Conservation (phyloP, 306 rosid species). For the Neltuma alba region DNA sequence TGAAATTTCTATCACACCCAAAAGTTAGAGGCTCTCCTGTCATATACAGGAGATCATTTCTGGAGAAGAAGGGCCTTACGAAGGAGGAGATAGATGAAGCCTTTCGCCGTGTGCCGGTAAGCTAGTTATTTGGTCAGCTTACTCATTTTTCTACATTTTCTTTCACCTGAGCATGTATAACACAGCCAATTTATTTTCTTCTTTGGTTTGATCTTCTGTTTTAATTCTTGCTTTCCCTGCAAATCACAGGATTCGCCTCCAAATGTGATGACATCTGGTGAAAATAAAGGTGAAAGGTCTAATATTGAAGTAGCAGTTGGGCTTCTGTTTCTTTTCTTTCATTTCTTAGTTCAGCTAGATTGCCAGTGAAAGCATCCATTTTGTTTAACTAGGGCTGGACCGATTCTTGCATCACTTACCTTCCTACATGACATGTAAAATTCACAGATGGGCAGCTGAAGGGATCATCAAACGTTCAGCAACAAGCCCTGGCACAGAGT, state of each 20-base stretch:
- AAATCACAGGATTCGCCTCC: slow-evolving; percentile 66
- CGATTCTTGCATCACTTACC: neutral
- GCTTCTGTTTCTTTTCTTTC: neutral
- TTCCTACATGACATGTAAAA: slow-evolving; percentile 14
- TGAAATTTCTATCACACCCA: slow-evolving; percentile 81
- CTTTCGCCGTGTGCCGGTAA: slow-evolving; percentile 77
- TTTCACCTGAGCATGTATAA: neutral
- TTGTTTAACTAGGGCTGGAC: slow-evolving; percentile 10
- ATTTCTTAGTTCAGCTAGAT: neutral
- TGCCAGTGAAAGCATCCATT: neutral
- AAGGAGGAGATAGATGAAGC: slow-evolving; percentile 95
- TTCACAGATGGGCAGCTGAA: slow-evolving; percentile 56
- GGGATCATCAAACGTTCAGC: slow-evolving; percentile 47
- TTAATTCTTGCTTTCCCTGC: neutral
- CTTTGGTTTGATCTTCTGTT: slow-evolving; percentile 14
- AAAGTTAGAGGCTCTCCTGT: slow-evolving; percentile 84
- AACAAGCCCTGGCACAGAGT: slow-evolving; percentile 47
- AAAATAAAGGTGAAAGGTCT: slow-evolving; percentile 58
- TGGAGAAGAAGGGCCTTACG: slow-evolving; percentile 89
- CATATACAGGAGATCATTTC: slow-evolving; percentile 72
- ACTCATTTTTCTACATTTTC: neutral
- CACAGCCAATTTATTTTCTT: neutral
- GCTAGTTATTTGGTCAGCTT: slow-evolving; percentile 31
- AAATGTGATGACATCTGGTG: slow-evolving; percentile 51
- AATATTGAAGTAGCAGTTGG: slow-evolving; percentile 17